Base-by-base conservation (phyloP, 1,284 basidiomycete genomes). In the Meira miltonrushii region DNA sequence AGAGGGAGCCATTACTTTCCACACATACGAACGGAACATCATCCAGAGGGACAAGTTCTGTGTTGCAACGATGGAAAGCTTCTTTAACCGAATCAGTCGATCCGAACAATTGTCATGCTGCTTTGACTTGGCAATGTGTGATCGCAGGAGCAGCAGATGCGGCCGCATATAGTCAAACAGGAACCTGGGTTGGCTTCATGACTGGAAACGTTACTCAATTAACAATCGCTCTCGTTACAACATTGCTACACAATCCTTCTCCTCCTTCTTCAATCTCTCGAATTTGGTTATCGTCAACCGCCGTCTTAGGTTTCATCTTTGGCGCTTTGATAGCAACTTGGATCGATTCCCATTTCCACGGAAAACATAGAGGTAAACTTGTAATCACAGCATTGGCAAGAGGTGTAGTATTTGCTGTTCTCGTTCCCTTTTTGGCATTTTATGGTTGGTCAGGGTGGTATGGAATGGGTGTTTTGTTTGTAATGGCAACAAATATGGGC, bases 131-230 rank as follows among this genome's bases (percentile, higher is more conserved):
- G 13, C 55, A 56, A 49, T 56, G 55, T 39, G 10, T 56, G 17
- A 50, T 56, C 10, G 55, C 55, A n/a, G 55, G 55, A 33, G 39
- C 43, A 7, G 55, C 23, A 19, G 55, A 56, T 56, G 55, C 55
- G 13, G 55, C 55, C 11, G 55, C 40, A 10, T 50, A 56, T 50
- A 39, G 39, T 28, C 41, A 43, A n/a, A 46, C 40, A 2, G 33
- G 25, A 12, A 56, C 55, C 2, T 56, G 55, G 55, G 40, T 43
- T 7, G 55, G 41, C 2, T 56, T 56, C 43, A 56, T 56, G 55
- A 56, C 55, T 7, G 55, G 55, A 33, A 56, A 56, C 23, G 19
- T 56, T 44, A 56, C 55, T 44, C 55, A 56, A 46, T 49, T 56
- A 25, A 56, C 19, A 6, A 56, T 56, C 6, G 48, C 55, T 2